Base-by-base conservation (phyloP, 1,284 basidiomycete genomes). In the Mycena citricolor region DNA sequence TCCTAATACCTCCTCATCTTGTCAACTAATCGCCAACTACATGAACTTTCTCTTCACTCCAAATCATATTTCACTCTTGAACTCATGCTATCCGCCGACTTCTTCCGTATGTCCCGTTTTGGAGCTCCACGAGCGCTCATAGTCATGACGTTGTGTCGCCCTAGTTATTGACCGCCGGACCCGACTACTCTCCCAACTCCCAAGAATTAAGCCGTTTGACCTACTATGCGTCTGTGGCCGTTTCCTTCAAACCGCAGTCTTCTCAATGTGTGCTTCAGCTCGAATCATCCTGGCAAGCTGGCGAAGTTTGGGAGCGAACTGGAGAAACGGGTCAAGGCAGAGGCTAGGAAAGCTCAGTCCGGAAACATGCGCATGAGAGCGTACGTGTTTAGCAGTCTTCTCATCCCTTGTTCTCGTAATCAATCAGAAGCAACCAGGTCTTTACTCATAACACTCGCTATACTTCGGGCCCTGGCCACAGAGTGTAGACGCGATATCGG, bases 121-220 rank as follows among this genome's bases (percentile, higher is more conserved):
- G n/a, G n/a, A n/a, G n/a, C n/a, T n/a, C n/a, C n/a, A n/a, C n/a
- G n/a, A n/a, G n/a, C n/a, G n/a, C n/a, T n/a, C n/a, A 12, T 13
- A 5, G 7, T 26, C 16, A n/a, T 52, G 51, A 48, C 46, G 35
- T 39, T 29, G 14, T 24, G 13, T 31, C 17, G 16, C n/a, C 28
- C 26, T 17, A 52, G 8, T 76, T 95, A 32, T 68, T 84, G 35
- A 81, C 84, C 22, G 76, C 88, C 8, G 86, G 78, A 20, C 85
- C 90, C 25, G 86, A 90, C 43, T 95, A 85, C 65, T 79, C 79
- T 31, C 92, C 93, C 2, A 88, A 93, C 54, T 79, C 86, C 0
- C 94, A 97, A 63, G 94, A 97, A 60, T 76, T 97, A 24, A 92
- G 90, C 42, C 83, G 88, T 34, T 76, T 99, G 50, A 91, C 90